These are phyloP conservation scores for Physocladia obscura DNA, from an alignment of 192 early-diverging fungal species.

Conservation along the genomic window DNA sequence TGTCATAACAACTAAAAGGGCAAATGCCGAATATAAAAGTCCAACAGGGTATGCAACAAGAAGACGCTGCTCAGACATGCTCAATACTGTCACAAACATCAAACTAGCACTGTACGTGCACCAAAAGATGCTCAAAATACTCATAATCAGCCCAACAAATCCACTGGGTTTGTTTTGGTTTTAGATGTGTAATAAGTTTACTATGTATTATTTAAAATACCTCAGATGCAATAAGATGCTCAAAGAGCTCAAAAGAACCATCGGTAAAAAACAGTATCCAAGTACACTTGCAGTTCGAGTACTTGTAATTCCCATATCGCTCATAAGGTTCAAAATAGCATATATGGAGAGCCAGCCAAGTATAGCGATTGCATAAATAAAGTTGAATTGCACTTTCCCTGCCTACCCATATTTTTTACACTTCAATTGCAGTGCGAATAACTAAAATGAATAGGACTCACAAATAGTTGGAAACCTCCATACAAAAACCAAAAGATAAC, in stretches of 20 bases:
- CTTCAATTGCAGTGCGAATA: not conserved
- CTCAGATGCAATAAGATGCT: constrained; percentile 70
- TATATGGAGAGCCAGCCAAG: constrained; percentile 85
- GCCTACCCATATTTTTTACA: too few relatives aligned
- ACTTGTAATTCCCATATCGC: constrained; percentile 79
- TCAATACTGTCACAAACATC: constrained; percentile 91
- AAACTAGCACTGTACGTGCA: constrained; percentile 90
- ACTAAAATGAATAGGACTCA: too few relatives aligned
- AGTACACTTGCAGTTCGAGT: constrained; percentile 89
- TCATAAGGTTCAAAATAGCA: constrained; percentile 92
- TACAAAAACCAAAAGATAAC: constrained; percentile 68
- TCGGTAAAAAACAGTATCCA: constrained; percentile 94
- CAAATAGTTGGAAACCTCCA: constrained; percentile 85
- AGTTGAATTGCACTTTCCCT: constrained; percentile 94
- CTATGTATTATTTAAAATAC: constrained; percentile 46
- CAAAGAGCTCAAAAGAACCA: constrained; percentile 84
- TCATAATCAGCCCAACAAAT: constrained; percentile 51
- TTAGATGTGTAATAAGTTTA: not conserved
- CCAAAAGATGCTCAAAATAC: constrained; percentile 79
- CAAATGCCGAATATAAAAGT: constrained; percentile 91
- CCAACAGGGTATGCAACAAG: constrained; percentile 93
- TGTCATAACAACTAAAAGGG: constrained; percentile 77
- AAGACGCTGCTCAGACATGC: constrained; percentile 88
- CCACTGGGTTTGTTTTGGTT: not conserved
- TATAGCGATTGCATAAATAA: constrained; percentile 89